Percentiles rank a stretch among this genome's conserved stretches.
Conservation (phyloP, 2,329 filamentous ascomycete genomes). For the Venturia nashicola region DNA sequence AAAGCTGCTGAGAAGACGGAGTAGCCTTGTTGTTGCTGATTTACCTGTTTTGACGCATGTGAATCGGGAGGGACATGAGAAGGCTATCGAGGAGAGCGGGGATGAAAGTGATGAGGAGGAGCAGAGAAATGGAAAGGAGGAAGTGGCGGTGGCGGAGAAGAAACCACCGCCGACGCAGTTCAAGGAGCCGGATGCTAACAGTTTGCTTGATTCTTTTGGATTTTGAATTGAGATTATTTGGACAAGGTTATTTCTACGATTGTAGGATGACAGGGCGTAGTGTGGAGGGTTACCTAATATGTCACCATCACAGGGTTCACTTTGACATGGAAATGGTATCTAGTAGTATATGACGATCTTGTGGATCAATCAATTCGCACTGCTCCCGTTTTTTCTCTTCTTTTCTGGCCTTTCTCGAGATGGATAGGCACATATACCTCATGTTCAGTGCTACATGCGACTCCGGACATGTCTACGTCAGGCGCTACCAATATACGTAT, state of each 20-base stretch:
- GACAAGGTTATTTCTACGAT: neutral
- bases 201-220: slow-evolving; percentile 84
- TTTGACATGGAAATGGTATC: neutral
- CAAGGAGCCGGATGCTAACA: slow-evolving; percentile 82
- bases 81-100: slow-evolving; percentile 10
- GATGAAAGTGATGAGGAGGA: slow-evolving; percentile 11
- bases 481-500: no score
- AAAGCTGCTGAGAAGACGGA: slow-evolving; percentile 56
- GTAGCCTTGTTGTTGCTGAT: slow-evolving; percentile 72
- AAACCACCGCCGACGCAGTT: slow-evolving; percentile 55
- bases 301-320: neutral
- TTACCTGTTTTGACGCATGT: slow-evolving; percentile 29
- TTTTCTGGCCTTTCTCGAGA: no score
- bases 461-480: no score
- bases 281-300: neutral
- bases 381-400: neutral
- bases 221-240: slow-evolving; percentile 41
- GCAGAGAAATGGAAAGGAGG: slow-evolving; percentile 13
- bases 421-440: no score
- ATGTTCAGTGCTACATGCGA: no score
- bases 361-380: neutral
- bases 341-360: no score
- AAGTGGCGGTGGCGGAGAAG: slow-evolving; percentile 29
- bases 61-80: slow-evolving; percentile 12
- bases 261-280: neutral